Conservation (phyloP, 2,329 filamentous ascomycete genomes). For the Sporothrix mexicana region DNA sequence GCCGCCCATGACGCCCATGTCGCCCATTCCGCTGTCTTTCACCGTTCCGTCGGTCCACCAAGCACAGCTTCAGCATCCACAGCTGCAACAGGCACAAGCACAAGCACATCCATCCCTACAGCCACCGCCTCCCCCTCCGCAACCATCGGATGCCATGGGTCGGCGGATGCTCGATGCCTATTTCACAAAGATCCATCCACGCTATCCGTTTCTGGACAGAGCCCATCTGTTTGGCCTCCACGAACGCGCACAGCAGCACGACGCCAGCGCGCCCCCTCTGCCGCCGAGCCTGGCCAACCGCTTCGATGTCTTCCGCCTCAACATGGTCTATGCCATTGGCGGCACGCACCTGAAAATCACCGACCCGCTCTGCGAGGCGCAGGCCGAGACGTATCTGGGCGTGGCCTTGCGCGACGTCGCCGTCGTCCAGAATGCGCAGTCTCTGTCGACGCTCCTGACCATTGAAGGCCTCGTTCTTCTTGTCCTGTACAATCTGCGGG, state of each 20-base stretch:
- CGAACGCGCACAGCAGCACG: slow-evolving; percentile 45
- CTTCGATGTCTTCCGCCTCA: slow-evolving; percentile 57
- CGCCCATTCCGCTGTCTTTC: neutral
- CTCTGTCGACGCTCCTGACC: slow-evolving; percentile 50
- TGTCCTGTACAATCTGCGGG: slow-evolving; percentile 58
- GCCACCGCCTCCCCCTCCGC: neutral
- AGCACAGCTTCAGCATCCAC: no score
- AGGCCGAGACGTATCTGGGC: slow-evolving; percentile 53
- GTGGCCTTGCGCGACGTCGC: slow-evolving; percentile 56
- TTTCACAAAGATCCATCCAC: slow-evolving; percentile 45
- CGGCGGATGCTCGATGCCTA: slow-evolving; percentile 38
- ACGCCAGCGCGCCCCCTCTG: neutral
- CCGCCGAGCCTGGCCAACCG: slow-evolving; percentile 42
- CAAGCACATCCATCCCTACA: neutral
- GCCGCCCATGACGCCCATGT: neutral
- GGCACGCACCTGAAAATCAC: slow-evolving; percentile 55
- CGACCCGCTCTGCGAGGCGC: slow-evolving; percentile 44
- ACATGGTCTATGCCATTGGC: slow-evolving; percentile 59
- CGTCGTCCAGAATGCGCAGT: slow-evolving; percentile 53
- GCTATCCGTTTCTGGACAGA: slow-evolving; percentile 57
- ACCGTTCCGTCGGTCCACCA: neutral
- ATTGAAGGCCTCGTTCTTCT: slow-evolving; percentile 58
- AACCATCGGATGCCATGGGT: slow-evolving; percentile 22
- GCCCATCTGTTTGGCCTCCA: slow-evolving; percentile 53
- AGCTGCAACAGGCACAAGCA: neutral